Percentiles rank a stretch among this genome's conserved stretches.
These are phyloP conservation scores for Melampsora americana DNA, from an alignment of 1,284 basidiomycete species.

Conservation along the genomic window DNA sequence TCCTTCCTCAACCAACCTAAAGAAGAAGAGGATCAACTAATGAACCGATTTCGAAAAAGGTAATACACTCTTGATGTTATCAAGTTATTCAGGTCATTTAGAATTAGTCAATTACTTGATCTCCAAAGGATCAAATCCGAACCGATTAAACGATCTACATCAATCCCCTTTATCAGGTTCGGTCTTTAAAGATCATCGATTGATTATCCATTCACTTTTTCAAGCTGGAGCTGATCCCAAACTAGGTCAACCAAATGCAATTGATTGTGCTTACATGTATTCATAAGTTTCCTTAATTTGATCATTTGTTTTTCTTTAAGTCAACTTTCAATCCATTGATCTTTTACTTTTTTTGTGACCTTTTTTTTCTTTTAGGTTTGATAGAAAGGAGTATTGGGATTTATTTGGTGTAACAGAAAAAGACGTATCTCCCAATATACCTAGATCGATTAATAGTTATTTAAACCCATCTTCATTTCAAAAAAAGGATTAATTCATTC, in stretches of 20 bases:
- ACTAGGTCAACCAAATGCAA: conserved; percentile 68
- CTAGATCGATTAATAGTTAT: conserved; percentile 9
- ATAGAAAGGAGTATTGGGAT: conserved; percentile 17
- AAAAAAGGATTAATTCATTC: too few relatives aligned
- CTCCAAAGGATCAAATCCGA: conserved; percentile 46
- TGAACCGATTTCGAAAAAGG: conserved; percentile 34
- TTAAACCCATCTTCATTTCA: too few relatives aligned
- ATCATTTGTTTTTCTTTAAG: too few relatives aligned
- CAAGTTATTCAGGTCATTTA: conserved; percentile 71
- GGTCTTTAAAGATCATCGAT: conserved; percentile 69
- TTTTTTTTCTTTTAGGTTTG: conserved; percentile 24
- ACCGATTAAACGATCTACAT: conserved; percentile 67
- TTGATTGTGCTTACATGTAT: conserved; percentile 61
- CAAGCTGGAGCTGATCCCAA: conserved; percentile 68
- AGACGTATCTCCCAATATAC: conserved; percentile 18
- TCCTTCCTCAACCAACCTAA: conserved; percentile 53
- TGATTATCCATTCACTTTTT: conserved; percentile 64
- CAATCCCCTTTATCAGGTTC: conserved; percentile 79
- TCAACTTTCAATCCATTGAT: too few relatives aligned
- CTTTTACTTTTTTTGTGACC: too few relatives aligned
- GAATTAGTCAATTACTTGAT: conserved; percentile 63
- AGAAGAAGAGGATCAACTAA: conserved; percentile 62
- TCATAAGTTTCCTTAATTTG: too few relatives aligned
- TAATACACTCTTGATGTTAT: conserved; percentile 68
- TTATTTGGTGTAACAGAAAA: conserved; percentile 5